Conservation (phyloP, 2,329 filamentous ascomycete genomes). For the Fusarium brevicatenulatum region DNA sequence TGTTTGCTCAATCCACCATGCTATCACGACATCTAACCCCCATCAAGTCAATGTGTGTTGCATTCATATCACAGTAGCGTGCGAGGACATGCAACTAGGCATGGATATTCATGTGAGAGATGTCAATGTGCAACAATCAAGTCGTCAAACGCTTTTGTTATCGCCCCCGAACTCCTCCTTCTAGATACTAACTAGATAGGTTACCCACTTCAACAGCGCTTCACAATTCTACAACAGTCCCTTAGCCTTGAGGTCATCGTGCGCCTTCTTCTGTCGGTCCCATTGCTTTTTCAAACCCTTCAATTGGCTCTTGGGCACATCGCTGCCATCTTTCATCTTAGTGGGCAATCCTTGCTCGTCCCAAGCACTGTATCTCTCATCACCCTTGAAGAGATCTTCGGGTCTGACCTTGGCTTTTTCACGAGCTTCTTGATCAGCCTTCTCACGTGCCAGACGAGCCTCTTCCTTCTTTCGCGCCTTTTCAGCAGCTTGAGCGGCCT, state of each 20-base stretch:
- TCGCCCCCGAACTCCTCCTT: constrained; percentile 12
- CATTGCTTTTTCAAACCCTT: constrained; percentile 92
- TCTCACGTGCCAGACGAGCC: constrained; percentile 60
- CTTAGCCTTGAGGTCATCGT: constrained; percentile 66
- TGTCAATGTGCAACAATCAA: background rate
- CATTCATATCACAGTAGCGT: background rate
- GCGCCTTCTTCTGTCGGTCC: constrained; percentile 88
- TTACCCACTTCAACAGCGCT: constrained; percentile 3
- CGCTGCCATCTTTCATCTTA: constrained; percentile 79
- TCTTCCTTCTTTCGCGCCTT: constrained; percentile 66
- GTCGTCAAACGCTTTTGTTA: constrained; percentile 25
- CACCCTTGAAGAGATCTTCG: constrained; percentile 65
- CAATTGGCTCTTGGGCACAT: constrained; percentile 79
- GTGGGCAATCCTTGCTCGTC: constrained; percentile 84
- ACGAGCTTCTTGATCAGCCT: constrained; percentile 63
- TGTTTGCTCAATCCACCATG: constrained; percentile 1
- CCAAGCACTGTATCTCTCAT: constrained; percentile 76
- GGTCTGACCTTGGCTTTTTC: constrained; percentile 68
- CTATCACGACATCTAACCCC: constrained; percentile 11
- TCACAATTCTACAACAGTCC: constrained; percentile 42
- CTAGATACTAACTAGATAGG: constrained; percentile 29
- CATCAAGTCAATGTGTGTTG: background rate
- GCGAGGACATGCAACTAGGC: background rate
- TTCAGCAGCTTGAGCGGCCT: constrained; percentile 69
- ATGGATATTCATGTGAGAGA: background rate